Evolutionary conservation across 805 yeast genomes (phyloP).

Genomic region (Yamadazyma kitorensis): DNA sequence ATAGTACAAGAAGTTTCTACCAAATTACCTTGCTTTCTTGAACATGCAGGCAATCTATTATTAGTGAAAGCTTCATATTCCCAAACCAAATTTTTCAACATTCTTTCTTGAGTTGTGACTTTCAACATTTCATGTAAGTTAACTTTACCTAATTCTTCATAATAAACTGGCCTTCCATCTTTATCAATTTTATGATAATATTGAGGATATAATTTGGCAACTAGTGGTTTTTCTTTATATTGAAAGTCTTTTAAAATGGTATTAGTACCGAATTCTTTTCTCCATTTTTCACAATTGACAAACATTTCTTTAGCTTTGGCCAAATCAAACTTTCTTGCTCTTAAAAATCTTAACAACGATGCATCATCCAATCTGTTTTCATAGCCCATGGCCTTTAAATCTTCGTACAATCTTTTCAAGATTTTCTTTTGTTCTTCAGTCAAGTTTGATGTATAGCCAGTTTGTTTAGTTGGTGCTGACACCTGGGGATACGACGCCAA

Average conservation of each 20-base stretch:
- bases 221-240: slow-evolving; percentile 88
- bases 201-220: slow-evolving; percentile 90
- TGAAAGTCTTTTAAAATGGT: slow-evolving; percentile 84
- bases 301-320: slow-evolving; percentile 79
- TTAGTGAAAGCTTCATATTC: slow-evolving; percentile 90
- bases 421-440: slow-evolving; percentile 64
- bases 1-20: slow-evolving; percentile 97
- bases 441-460: slow-evolving; percentile 82
- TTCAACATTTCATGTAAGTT: slow-evolving; percentile 88
- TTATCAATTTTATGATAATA: slow-evolving; percentile 96
- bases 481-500: slow-evolving; percentile 68
- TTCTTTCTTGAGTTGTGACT: slow-evolving; percentile 91
- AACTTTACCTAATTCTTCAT: slow-evolving; percentile 91
- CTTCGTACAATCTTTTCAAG: slow-evolving; percentile 55
- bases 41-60: slow-evolving; percentile 89
- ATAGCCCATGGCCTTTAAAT: slow-evolving; percentile 63
- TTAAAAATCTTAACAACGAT: slow-evolving; percentile 74
- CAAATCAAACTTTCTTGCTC: slow-evolving; percentile 94
- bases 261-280: slow-evolving; percentile 81
- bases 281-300: slow-evolving; percentile 86
- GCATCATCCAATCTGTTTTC: slow-evolving; percentile 85
- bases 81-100: slow-evolving; percentile 95
- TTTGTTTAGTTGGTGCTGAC: slow-evolving; percentile 55
- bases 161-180: slow-evolving; percentile 95
- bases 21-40: slow-evolving; percentile 72